Evolutionary conservation across 192 early-diverging fungal genomes (phyloP).

Genomic region (Diversispora epigaea): DNA sequence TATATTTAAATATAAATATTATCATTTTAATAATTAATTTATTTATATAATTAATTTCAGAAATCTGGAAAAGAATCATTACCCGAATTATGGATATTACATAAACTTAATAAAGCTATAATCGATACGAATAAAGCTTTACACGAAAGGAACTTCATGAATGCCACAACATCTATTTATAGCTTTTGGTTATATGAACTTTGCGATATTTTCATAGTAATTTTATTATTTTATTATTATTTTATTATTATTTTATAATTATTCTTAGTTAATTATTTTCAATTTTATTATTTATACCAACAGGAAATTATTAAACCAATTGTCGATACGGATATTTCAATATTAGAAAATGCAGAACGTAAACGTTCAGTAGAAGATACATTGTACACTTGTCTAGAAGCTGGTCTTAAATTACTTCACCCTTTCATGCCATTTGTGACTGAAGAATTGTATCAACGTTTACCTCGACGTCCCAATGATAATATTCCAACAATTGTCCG

Average conservation of each 20-base stretch:
- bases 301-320: slow-evolving; percentile 87
- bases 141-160: slow-evolving; percentile 87
- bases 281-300: not conserved
- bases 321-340: slow-evolving; percentile 64
- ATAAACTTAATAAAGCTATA: slow-evolving; percentile 81
- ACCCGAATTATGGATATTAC: slow-evolving; percentile 91
- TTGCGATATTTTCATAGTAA: slow-evolving; percentile 94
- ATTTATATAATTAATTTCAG: slow-evolving; percentile 1
- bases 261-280: not conserved
- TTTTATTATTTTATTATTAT: not conserved
- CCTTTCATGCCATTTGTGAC: slow-evolving; percentile 99
- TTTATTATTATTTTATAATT: slow-evolving; percentile 6
- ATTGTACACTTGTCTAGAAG: slow-evolving; percentile 93
- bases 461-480: slow-evolving; percentile 79
- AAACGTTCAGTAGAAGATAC: slow-evolving; percentile 75
- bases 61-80: slow-evolving; percentile 80
- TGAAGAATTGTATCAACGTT: slow-evolving; percentile 97
- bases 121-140: slow-evolving; percentile 75
- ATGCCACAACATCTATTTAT: slow-evolving; percentile 82
- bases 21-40: slow-evolving; percentile 31
- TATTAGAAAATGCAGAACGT: slow-evolving; percentile 46
- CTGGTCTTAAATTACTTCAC: slow-evolving; percentile 87
- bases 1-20: slow-evolving; percentile 2
- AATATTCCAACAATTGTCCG: slow-evolving; percentile 68
- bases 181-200: slow-evolving; percentile 96